Evolutionary conservation across 768 basidiomycete genomes (phyloP).

Genomic region (Phaffia australis): DNA sequence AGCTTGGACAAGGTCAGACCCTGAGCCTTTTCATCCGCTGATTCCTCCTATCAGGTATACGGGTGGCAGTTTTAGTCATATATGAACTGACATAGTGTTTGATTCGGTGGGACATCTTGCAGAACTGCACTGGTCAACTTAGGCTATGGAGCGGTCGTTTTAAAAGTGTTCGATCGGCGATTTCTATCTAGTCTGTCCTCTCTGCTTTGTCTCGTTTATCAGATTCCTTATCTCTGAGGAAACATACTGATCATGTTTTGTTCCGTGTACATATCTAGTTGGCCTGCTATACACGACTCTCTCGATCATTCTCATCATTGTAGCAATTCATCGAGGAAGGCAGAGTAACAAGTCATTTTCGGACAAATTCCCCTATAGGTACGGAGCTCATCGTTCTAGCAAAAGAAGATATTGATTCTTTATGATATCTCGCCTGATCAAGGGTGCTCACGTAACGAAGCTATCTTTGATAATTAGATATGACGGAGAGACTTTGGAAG

Average conservation of each 20-base stretch:
- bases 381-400: background rate
- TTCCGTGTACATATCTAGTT: constrained; percentile 25
- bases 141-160: constrained; percentile 59
- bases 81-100: constrained; percentile 61
- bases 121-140: constrained; percentile 62
- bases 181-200: constrained; percentile 42
- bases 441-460: too few relatives aligned
- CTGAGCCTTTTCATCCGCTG: background rate
- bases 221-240: background rate
- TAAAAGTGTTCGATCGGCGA: constrained; percentile 64
- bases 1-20: constrained; percentile 3
- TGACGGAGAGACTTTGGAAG: background rate
- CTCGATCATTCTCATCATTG: constrained; percentile 50
- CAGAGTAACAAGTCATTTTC: constrained; percentile 68
- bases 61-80: constrained; percentile 42
- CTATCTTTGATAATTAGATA: too few relatives aligned
- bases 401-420: too few relatives aligned
- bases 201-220: constrained; percentile 4
- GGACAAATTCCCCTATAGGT: constrained; percentile 45
- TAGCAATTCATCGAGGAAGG: constrained; percentile 52
- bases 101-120: constrained; percentile 44
- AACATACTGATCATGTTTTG: background rate
- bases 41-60: background rate
- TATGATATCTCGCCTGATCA: background rate
- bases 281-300: constrained; percentile 40